A percentile compares a stretch with the other conserved stretches of the same genome.
Conservation (phyloP, 108 stramenopile genomes). For the Skeletonema marinoi region DNA sequence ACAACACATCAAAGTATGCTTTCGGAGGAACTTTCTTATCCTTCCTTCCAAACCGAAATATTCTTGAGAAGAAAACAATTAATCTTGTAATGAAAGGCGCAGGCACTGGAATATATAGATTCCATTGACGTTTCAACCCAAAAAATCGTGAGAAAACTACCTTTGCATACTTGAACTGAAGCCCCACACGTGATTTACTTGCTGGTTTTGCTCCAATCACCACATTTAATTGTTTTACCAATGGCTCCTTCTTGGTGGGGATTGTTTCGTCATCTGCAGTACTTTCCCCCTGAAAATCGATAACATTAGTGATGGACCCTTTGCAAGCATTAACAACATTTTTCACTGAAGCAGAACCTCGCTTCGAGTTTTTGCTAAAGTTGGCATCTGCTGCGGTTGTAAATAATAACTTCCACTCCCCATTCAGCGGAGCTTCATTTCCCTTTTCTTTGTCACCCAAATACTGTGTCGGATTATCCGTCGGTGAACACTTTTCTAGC, state of each 20-base stretch:
- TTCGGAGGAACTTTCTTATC: conserved; percentile 14
- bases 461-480: conserved; percentile 18
- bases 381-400: conserved; percentile 68
- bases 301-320: conserved; percentile 38
- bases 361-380: conserved; percentile 25
- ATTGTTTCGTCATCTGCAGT: background rate
- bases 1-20: conserved; percentile 45
- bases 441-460: conserved; percentile 26
- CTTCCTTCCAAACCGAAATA: conserved; percentile 30
- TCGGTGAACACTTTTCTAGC: conserved; percentile 4
- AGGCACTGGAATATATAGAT: conserved; percentile 34
- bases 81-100: conserved; percentile 41
- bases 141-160: conserved; percentile 46
- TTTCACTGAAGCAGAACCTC: conserved; percentile 51
- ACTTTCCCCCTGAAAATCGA: conserved; percentile 13
- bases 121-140: conserved; percentile 13
- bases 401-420: conserved; percentile 64
- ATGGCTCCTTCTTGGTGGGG: background rate
- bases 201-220: conserved; percentile 23
- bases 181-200: conserved; percentile 32
- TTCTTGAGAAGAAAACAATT: conserved; percentile 29
- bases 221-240: conserved; percentile 18
- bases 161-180: conserved; percentile 62
- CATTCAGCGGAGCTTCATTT: conserved; percentile 37
- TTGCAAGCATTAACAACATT: conserved; percentile 35